Evolutionary conservation across 164 flowering plant genomes (phyloP).

Genomic region (Liquidambar formosana): DNA sequence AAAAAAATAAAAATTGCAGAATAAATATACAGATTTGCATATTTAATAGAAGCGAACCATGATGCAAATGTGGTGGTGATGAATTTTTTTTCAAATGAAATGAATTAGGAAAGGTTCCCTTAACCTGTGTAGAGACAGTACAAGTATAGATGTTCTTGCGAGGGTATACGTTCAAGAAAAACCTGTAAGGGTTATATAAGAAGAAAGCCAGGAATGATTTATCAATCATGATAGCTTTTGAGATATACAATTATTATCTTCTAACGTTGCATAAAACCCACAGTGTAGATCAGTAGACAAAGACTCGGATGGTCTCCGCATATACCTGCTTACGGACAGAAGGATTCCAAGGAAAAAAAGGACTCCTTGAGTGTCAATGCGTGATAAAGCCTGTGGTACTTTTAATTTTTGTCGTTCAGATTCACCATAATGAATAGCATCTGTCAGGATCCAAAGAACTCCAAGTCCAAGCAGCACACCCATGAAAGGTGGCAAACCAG

Average conservation of each 20-base stretch:
- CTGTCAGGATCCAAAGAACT: conserved; percentile 95
- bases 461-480: conserved; percentile 96
- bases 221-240: too few species aligned
- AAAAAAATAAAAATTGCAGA: conserved; percentile 1
- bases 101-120: too few species aligned
- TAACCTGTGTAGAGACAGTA: too few species aligned
- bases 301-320: background rate
- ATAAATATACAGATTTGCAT: background rate
- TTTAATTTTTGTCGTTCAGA: conserved; percentile 80
- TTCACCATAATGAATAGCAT: conserved; percentile 98
- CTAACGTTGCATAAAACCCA: background rate
- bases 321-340: conserved; percentile 89
- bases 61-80: too few species aligned
- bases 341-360: conserved; percentile 97
- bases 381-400: conserved; percentile 96
- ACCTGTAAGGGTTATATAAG: too few species aligned
- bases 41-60: too few species aligned
- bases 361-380: conserved; percentile 96
- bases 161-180: too few species aligned
- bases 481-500: conserved; percentile 96
- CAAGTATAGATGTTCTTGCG: too few species aligned
- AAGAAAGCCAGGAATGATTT: too few species aligned
- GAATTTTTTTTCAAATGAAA: too few species aligned
- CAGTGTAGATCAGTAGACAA: background rate
- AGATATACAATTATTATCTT: background rate